Conservation (phyloP, 768 basidiomycete species). For the Hygrophorus russula region DNA sequence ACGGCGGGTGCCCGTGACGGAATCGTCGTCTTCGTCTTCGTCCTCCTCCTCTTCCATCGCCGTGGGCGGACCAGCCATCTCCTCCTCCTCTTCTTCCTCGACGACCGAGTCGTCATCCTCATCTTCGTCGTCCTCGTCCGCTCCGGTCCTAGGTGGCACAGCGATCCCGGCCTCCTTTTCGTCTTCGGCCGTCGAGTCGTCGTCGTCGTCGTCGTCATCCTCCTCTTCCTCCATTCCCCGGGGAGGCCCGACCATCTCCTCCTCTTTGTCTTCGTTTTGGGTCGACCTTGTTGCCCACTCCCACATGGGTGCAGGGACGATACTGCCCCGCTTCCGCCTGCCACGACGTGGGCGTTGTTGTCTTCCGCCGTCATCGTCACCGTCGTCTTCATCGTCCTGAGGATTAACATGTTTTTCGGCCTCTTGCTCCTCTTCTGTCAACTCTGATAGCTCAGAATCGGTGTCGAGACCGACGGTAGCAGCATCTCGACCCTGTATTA, state of each 20-base stretch:
- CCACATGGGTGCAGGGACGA: constrained; percentile 79
- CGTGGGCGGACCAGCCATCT: constrained; percentile 7
- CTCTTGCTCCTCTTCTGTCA: constrained; percentile 75
- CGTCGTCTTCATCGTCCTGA: constrained; percentile 14
- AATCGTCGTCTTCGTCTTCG: constrained; percentile 13
- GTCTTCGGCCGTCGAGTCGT: constrained; percentile 14
- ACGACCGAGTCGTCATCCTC: constrained; percentile 15
- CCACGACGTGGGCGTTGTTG: constrained; percentile 11
- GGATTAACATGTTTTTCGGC: constrained; percentile 19
- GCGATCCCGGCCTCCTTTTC: constrained; percentile 12
- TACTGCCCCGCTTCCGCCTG: constrained; percentile 46
- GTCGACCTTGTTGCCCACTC: constrained; percentile 60
- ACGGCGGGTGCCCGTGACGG: constrained; percentile 12
- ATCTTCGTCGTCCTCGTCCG: constrained; percentile 24
- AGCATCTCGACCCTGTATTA: constrained; percentile 9
- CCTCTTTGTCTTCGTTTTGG: constrained; percentile 34
- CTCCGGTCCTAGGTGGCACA: constrained; percentile 12
- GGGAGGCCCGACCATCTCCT: constrained; percentile 34
- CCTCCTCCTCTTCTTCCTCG: constrained; percentile 17
- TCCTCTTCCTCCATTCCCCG: constrained; percentile 57
- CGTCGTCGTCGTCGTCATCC: constrained; percentile 32
- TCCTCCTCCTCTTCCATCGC: constrained; percentile 7
- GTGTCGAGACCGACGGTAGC: constrained; percentile 34
- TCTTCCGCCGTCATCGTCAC: constrained; percentile 6
- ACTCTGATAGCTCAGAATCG: constrained; percentile 73